These are phyloP conservation scores for Epichloe sp. DNA, from an alignment of 2,329 filamentous ascomycete species.

Conservation along the genomic window DNA sequence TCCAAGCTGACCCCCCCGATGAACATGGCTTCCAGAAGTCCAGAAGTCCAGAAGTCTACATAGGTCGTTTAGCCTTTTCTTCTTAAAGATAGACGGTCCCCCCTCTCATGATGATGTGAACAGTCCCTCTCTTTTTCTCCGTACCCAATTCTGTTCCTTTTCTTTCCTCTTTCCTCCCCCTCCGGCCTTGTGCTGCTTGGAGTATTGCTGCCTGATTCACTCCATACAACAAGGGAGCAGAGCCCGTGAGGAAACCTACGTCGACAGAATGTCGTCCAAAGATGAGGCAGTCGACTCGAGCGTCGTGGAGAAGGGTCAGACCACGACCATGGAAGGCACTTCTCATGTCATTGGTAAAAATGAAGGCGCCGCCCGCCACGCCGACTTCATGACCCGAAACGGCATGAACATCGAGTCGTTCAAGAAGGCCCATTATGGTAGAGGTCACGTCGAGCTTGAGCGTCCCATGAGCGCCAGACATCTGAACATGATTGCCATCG, in stretches of 20 bases:
- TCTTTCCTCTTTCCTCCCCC: not conserved
- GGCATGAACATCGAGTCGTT: conserved; percentile 26
- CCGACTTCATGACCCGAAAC: conserved; percentile 23
- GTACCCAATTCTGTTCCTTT: not conserved
- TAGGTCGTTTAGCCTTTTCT: not conserved
- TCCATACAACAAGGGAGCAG: not conserved
- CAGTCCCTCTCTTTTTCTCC: not conserved
- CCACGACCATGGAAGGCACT: conserved; percentile 8
- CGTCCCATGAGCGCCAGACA: conserved; percentile 38
- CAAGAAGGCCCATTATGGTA: conserved; percentile 22
- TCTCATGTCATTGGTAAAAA: conserved; percentile 8
- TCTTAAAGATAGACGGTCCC: not conserved
- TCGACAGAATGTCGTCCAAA: conserved; percentile 11
- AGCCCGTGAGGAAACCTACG: not conserved
- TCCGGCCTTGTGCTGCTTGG: not conserved
- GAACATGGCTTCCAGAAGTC: conserved; percentile 6
- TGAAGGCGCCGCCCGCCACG: conserved; percentile 11
- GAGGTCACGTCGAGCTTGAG: conserved; percentile 23
- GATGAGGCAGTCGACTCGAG: conserved; percentile 7
- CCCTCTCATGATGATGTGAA: not conserved
- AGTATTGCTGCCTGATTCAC: not conserved
- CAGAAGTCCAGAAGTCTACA: not conserved
- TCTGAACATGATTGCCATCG: conserved; percentile 49
- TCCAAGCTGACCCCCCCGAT: conserved; percentile 1
- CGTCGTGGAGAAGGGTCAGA: conserved; percentile 10